Base-by-base conservation (phyloP, 2,329 filamentous ascomycete species). In the Cordyceps sp. region DNA sequence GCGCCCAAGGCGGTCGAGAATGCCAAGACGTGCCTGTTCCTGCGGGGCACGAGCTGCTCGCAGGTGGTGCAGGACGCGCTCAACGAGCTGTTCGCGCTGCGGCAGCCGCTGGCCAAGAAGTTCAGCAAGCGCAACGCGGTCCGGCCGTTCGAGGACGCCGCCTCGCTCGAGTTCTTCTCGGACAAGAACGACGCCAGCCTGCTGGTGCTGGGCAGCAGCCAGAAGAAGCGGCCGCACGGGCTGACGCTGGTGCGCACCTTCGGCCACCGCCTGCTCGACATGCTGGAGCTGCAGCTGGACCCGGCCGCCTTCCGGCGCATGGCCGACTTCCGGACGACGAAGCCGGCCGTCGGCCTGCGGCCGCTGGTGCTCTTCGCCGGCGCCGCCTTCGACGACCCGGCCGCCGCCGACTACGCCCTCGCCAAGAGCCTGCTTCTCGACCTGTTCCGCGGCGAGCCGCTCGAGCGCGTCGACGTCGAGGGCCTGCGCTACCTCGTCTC, bases 61-160 rank as follows among this genome's bases (percentile, higher is more conserved):
- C 76, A 88, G 46, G 62, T 90, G 30, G 66, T 85, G 35, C 77
- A 92, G 57, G 78, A 88, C 45, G 82, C 84, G 36, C 65, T 94
- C 39, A 78, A 74, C 43, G 90, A 94, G 47, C 70, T 98, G 35
- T 73, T 84, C 57, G 71, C 82, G 30, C 66, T 98, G 49, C 86
- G 88, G 46, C 76, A 80, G 48, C 85, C 86, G 3, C 68, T 88
- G 38, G 77, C 78, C 41, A 78, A 92, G 56, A 85, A 86, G 44
- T 93, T 98, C 62, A 82, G 75, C 58, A 98, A 96, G 70, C 96
- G 96, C 65, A 98, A 98, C 58, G 68, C 75, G 44, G 79, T 93
- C 46, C 85, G 90, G 56, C 90, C 90, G 3, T 98, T 98, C 56
- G 88, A 94, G 55, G 85, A 92, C 53, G 62, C 80, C 40, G 66